Percentiles rank a stretch among this genome's conserved stretches.
phyloP scores from a whole-genome alignment of 306 rosid genomes.

The Cucumis cinereus region DNA sequence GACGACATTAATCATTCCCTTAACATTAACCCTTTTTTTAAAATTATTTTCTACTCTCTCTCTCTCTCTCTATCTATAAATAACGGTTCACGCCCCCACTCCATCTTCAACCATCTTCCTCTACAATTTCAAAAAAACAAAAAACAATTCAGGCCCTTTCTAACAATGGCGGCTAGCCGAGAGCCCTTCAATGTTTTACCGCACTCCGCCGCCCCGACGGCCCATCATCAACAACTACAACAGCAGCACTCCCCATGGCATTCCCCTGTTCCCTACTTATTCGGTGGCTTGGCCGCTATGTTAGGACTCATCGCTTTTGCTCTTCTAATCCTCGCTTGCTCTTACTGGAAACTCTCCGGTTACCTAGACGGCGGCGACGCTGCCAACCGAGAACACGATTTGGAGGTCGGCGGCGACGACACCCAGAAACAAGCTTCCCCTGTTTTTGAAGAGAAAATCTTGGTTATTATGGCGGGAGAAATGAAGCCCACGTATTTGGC shows the following conservation, averaged over 20 bases:
- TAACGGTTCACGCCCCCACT: constrained; percentile 14
- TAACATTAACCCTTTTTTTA: neutral
- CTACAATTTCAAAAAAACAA: neutral
- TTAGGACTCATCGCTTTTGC: constrained; percentile 94
- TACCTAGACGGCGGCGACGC: constrained; percentile 37
- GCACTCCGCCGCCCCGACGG: neutral
- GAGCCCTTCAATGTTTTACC: constrained; percentile 28
- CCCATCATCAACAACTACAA: constrained; percentile 6
- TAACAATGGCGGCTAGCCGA: constrained; percentile 34
- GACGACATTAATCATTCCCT: constrained; percentile 33
- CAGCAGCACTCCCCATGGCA: constrained; percentile 70
- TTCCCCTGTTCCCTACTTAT: constrained; percentile 88
- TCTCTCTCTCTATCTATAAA: constrained; percentile 33
- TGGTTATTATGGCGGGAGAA: constrained; percentile 95
- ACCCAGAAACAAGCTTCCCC: constrained; percentile 24
- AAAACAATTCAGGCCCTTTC: neutral
- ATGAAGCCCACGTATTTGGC: constrained; percentile 81
- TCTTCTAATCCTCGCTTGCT: constrained; percentile 82
- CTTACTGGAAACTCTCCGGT: constrained; percentile 96
- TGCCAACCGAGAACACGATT: constrained; percentile 22
- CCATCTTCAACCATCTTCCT: neutral
- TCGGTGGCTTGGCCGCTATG: constrained; percentile 94
- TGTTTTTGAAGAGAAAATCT: constrained; percentile 62
- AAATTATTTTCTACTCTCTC: neutral
- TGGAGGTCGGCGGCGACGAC: constrained; percentile 48